phyloP scores from a whole-genome alignment of 208 protist genomes.

The Leishmania lainsoni region DNA sequence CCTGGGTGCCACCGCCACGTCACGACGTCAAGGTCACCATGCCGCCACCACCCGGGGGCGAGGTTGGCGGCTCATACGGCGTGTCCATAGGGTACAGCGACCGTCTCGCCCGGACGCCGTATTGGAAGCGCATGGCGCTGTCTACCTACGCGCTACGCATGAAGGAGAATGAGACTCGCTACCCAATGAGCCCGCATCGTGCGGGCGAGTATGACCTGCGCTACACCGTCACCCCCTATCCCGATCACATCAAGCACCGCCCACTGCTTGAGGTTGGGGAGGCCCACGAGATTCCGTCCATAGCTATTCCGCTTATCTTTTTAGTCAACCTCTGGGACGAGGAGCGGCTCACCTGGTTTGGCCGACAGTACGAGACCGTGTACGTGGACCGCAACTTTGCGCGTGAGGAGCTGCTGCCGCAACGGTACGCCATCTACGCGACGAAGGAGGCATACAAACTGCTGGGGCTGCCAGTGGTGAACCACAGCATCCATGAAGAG shows the following conservation, averaged over 20 bases:
- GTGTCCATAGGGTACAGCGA: constrained; percentile 87
- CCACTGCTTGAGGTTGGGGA: constrained; percentile 87
- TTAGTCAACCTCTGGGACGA: constrained; percentile 84
- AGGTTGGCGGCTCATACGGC: constrained; percentile 83
- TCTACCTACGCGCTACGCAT: constrained; percentile 84
- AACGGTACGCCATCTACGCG: constrained; percentile 89
- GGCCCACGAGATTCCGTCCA: constrained; percentile 66
- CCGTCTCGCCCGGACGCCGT: constrained; percentile 76
- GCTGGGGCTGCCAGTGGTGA: constrained; percentile 78
- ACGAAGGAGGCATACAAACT: constrained; percentile 83
- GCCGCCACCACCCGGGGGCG: constrained; percentile 82
- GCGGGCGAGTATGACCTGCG: constrained; percentile 88
- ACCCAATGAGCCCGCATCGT: constrained; percentile 76
- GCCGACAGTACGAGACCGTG: constrained; percentile 82
- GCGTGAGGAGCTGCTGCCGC: constrained; percentile 81
- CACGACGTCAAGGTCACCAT: constrained; percentile 84
- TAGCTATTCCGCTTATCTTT: constrained; percentile 87
- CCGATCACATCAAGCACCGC: constrained; percentile 71
- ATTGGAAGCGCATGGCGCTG: constrained; percentile 91
- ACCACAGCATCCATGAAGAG: constrained; percentile 80
- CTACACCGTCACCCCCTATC: constrained; percentile 78
- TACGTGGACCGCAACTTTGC: constrained; percentile 75
- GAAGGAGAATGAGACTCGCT: constrained; percentile 83
- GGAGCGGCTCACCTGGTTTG: constrained; percentile 68
- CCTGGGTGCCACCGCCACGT: constrained; percentile 86